Base-by-base conservation (phyloP, 768 basidiomycete genomes). In the Suillus clintonianus region DNA sequence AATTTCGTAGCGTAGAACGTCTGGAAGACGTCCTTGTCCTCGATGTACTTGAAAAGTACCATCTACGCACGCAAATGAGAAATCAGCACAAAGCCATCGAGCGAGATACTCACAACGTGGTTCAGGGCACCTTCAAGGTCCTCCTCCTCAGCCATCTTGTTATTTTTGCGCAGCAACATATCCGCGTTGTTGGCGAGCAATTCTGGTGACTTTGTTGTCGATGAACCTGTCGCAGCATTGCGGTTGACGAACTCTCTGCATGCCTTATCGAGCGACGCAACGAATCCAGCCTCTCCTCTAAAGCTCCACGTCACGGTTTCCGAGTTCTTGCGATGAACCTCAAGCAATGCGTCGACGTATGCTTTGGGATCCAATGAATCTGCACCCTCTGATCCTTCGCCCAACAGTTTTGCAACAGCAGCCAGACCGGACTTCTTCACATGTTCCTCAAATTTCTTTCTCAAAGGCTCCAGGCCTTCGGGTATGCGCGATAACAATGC, bases 1-100 rank as follows among this genome's bases (percentile, higher is more conserved):
- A 98, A 79, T 76, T 94, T 95, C 66, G 93, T 96, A 15, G 91
- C 92, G 80, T 99, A 98, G 83, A 97, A 98, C 19, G 91, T 92
- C n/a, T n/a, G n/a, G n/a, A n/a, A n/a, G n/a, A n/a, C n/a, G n/a
- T n/a, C n/a, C n/a, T n/a, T n/a, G n/a, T n/a, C n/a, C n/a, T n/a
- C n/a, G n/a, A n/a, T n/a, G n/a, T n/a, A n/a, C n/a, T n/a, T n/a
- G n/a, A n/a, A n/a, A n/a, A n/a, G n/a, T n/a, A n/a, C n/a, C n/a
- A n/a, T n/a, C n/a, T n/a, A n/a, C n/a, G n/a, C n/a, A n/a, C n/a
- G n/a, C n/a, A n/a, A n/a, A n/a, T n/a, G n/a, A n/a, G n/a, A n/a
- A n/a, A n/a, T n/a, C n/a, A n/a, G n/a, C n/a, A n/a, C n/a, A n/a
- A n/a, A n/a, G n/a, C n/a, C n/a, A n/a, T n/a, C n/a, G n/a, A n/a